These are phyloP conservation scores for Metschnikowia baotianmanensis DNA, from an alignment of 805 yeast species.

Conservation along the genomic window DNA sequence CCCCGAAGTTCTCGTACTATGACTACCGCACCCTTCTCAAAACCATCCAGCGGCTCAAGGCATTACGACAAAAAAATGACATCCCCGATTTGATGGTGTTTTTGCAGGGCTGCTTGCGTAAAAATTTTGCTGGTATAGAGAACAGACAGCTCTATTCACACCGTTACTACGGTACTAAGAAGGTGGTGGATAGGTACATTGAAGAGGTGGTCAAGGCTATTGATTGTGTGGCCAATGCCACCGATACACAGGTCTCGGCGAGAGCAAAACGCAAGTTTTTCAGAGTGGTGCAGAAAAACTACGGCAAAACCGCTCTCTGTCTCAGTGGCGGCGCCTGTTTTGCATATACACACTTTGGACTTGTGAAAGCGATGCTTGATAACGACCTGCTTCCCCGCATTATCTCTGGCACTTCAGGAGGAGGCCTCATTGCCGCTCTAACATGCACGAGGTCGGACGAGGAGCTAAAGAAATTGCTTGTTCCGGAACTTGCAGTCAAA, in stretches of 20 bases:
- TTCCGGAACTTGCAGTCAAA: slow-evolving; percentile 58
- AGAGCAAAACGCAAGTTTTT: slow-evolving; percentile 52
- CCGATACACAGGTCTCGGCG: slow-evolving; percentile 28
- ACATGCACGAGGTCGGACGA: slow-evolving; percentile 68
- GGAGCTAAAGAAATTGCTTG: slow-evolving; percentile 54
- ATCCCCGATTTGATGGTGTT: slow-evolving; percentile 50
- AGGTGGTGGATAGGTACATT: slow-evolving; percentile 53
- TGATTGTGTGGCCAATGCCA: slow-evolving; percentile 39
- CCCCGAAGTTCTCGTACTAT: slow-evolving; percentile 62
- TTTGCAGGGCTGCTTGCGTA: slow-evolving; percentile 64
- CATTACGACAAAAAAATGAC: slow-evolving; percentile 28
- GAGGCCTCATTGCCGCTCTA: slow-evolving; percentile 73
- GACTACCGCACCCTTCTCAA: slow-evolving; percentile 60
- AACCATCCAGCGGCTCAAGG: slow-evolving; percentile 43
- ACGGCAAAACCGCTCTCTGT: slow-evolving; percentile 70
- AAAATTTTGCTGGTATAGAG: slow-evolving; percentile 78
- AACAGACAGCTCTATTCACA: slow-evolving; percentile 70
- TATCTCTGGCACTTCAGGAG: slow-evolving; percentile 78
- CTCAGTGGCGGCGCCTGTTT: slow-evolving; percentile 80
- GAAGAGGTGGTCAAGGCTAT: slow-evolving; percentile 50
- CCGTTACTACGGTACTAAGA: slow-evolving; percentile 72
- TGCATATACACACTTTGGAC: slow-evolving; percentile 75
- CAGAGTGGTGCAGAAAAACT: slow-evolving; percentile 56
- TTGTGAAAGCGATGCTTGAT: slow-evolving; percentile 67
- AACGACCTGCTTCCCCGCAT: slow-evolving; percentile 64